Base-by-base conservation (phyloP, 2,329 filamentous ascomycete genomes). In the Reticulascus tulasneorum region DNA sequence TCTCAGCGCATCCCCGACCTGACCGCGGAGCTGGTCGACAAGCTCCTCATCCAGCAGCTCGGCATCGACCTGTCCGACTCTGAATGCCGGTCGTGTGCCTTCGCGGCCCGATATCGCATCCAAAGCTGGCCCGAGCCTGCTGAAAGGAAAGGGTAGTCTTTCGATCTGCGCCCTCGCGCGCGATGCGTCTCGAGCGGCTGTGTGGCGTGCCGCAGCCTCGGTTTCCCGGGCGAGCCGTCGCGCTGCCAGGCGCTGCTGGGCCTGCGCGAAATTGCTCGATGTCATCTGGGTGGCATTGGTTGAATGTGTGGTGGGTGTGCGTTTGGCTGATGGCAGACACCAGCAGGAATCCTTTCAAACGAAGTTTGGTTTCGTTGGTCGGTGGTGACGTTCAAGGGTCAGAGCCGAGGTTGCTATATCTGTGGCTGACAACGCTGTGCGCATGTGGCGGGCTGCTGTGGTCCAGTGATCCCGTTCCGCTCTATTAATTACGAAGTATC, bases 41-140 rank as follows among this genome's bases (percentile, higher is more conserved):
- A 98, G 72, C 65, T 97, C 93, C 55, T 95, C 88, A 60, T 98
- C 93, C 13, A 98, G 74, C 32, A 98, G 71, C 60, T 97, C 93
- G 23, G 93, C 89, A 60, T 98, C 93, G 27, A 97, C 87, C 64
- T 98, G 93, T 19, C 91, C 89, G 19, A 98, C 93, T 35, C 93
- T 82, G 59, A 95, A 96, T 9, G 86, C 83, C 6, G 93, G 91
- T 12, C 80, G 72, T 17, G 86, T 91, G 28, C 88, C 87, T 54
- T 89, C 82, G 42, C 85, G 79, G 6, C 84, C 82, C 24, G 77
- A 78, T 26, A 91, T 65, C 5, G 74, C 66, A 54, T 89, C 78
- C 87, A 85, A 94, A 36, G 78, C 63, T 23, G 55, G 22, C 66
- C 71, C 72, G 34, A 84, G 55, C 42, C 69, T 68, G 57, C 76